A percentile compares a stretch with the other conserved stretches of the same genome.
Conservation (phyloP, 768 basidiomycete species). For the Russula earlei region DNA sequence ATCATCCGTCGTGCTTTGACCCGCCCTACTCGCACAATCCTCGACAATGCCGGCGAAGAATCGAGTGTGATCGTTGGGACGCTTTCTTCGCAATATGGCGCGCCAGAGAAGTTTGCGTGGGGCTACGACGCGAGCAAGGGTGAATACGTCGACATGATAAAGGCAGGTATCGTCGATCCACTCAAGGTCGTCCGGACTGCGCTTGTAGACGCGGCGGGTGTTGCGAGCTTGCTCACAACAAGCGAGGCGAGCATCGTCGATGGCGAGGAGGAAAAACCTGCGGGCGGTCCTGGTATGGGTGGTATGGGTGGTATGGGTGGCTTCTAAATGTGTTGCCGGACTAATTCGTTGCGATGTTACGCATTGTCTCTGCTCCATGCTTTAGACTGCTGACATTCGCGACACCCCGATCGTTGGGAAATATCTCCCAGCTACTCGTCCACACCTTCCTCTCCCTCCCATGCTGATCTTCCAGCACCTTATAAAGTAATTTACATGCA, state of each 20-base stretch:
- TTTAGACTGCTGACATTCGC: not conserved
- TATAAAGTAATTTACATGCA: constrained; percentile 15
- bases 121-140: constrained; percentile 90
- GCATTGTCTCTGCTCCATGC: not conserved
- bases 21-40: constrained; percentile 78
- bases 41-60: constrained; percentile 92
- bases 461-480: not conserved
- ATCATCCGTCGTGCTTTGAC: constrained; percentile 85
- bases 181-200: constrained; percentile 93
- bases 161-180: constrained; percentile 90
- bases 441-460: not conserved
- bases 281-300: constrained; percentile 37
- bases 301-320: constrained; percentile 55
- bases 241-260: constrained; percentile 91
- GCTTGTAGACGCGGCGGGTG: constrained; percentile 84
- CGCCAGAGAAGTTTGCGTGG: constrained; percentile 69
- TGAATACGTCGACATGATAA: constrained; percentile 92
- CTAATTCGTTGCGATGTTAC: not conserved
- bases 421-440: not conserved
- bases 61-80: constrained; percentile 87
- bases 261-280: constrained; percentile 69
- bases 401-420: not conserved
- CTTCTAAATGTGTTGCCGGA: constrained; percentile 27
- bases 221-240: constrained; percentile 89
- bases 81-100: constrained; percentile 58